These are phyloP conservation scores for Comarum palustre DNA, from an alignment of 306 rosid genomes.

Conservation along the genomic window DNA sequence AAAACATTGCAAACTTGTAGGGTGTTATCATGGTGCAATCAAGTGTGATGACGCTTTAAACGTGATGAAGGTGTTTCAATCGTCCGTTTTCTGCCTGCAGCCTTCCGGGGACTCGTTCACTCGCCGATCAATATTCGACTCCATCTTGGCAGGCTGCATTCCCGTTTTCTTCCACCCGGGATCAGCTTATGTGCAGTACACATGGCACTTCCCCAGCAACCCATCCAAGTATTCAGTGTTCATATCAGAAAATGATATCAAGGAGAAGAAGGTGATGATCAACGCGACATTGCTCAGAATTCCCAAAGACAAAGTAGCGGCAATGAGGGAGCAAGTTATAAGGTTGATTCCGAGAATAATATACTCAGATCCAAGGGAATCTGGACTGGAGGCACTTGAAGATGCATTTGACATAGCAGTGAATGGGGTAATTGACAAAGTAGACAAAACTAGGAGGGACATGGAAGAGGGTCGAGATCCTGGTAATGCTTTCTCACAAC, in stretches of 20 bases:
- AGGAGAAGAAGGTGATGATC: slow-evolving; percentile 22
- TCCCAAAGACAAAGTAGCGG: slow-evolving; percentile 26
- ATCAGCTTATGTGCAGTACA: slow-evolving; percentile 53
- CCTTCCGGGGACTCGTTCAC: slow-evolving; percentile 61
- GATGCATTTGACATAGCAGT: slow-evolving; percentile 60
- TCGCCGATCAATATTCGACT: slow-evolving; percentile 49
- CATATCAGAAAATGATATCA: slow-evolving; percentile 33
- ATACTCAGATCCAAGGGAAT: slow-evolving; percentile 37
- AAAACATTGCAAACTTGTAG: slow-evolving; percentile 30
- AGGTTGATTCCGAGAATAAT: slow-evolving; percentile 43
- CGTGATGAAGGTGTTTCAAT: slow-evolving; percentile 37
- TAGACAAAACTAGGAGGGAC: slow-evolving; percentile 29
- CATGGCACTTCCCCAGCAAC: slow-evolving; percentile 48
- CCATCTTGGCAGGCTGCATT: slow-evolving; percentile 56
- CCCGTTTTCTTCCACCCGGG: slow-evolving; percentile 53
- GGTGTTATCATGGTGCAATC: slow-evolving; percentile 17
- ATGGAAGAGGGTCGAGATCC: slow-evolving; percentile 17
- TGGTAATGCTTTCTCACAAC: not conserved
- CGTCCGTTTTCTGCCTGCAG: slow-evolving; percentile 52
- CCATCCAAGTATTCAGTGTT: slow-evolving; percentile 37
- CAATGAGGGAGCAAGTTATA: slow-evolving; percentile 46
- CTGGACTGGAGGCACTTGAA: slow-evolving; percentile 30
- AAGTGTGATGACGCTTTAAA: slow-evolving; percentile 32
- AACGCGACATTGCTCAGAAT: slow-evolving; percentile 33
- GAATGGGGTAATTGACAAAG: slow-evolving; percentile 44